These are phyloP conservation scores for Pyrenophora teres DNA, from an alignment of 2,329 filamentous ascomycete species.

Conservation along the genomic window DNA sequence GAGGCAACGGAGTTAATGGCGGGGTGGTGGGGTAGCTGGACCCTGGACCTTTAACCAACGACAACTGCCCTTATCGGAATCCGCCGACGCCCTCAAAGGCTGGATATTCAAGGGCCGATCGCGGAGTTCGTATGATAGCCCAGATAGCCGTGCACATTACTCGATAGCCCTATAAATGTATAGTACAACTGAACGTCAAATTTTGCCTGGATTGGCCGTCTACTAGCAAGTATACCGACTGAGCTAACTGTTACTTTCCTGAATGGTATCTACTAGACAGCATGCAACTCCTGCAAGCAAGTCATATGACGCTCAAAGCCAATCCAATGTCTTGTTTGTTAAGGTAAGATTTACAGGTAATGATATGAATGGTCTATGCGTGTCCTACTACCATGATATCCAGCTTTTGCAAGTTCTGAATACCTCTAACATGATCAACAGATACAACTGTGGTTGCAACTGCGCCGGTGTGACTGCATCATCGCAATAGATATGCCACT, in stretches of 20 bases:
- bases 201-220: too few species aligned
- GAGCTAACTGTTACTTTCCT: too few species aligned
- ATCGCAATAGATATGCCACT: too few species aligned
- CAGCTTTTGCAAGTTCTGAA: not conserved
- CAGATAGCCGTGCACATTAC: slow-evolving; percentile 2
- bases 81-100: slow-evolving; percentile 14
- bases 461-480: not conserved
- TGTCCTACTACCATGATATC: slow-evolving; percentile 6
- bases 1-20: slow-evolving; percentile 9
- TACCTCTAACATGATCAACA: not conserved
- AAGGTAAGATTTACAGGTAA: not conserved
- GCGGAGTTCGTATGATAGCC: slow-evolving; percentile 14
- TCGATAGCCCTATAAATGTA: not conserved
- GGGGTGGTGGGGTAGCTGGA: slow-evolving; percentile 26
- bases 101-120: slow-evolving; percentile 20
- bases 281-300: not conserved
- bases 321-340: not conserved
- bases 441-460: not conserved
- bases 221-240: too few species aligned
- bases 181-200: too few species aligned
- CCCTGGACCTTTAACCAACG: slow-evolving; percentile 9
- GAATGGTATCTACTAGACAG: too few species aligned
- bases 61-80: slow-evolving; percentile 14
- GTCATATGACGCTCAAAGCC: too few species aligned
- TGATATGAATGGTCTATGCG: slow-evolving; percentile 7